A percentile compares a stretch with the other conserved stretches of the same genome.
Evolutionary conservation across 306 rosid species (phyloP).

Genomic region (Dryas octopetala): DNA sequence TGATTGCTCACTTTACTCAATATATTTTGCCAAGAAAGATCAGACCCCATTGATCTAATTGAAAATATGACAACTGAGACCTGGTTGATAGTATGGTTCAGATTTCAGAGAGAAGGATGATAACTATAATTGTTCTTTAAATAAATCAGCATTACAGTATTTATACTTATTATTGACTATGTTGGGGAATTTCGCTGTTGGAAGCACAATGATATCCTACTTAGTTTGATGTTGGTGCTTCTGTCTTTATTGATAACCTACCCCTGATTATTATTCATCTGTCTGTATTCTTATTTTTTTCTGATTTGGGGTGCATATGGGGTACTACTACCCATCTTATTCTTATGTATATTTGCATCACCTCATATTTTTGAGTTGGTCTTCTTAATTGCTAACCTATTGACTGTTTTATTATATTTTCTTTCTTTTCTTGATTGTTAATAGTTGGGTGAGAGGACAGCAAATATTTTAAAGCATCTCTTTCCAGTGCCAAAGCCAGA

Average conservation of each 20-base stretch:
- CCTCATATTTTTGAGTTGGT: neutral
- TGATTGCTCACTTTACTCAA: neutral
- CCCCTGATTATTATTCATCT: too few species aligned
- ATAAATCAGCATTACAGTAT: neutral
- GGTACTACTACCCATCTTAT: neutral
- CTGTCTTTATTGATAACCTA: too few species aligned
- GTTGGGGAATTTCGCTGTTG: slow-evolving; percentile 6
- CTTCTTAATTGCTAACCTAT: too few species aligned
- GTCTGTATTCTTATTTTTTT: neutral
- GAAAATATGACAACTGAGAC: neutral
- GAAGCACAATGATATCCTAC: neutral
- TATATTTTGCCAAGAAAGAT: neutral
- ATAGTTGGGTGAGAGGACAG: slow-evolving; percentile 83
- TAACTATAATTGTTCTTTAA: neutral
- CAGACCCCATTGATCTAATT: neutral
- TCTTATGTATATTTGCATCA: neutral
- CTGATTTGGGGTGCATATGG: neutral
- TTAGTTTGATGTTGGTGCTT: neutral
- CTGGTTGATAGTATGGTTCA: neutral
- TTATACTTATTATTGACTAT: neutral
- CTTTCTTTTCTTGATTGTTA: slow-evolving; percentile 25
- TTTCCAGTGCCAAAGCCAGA: slow-evolving; percentile 95
- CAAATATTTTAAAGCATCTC: slow-evolving; percentile 79
- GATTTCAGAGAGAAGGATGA: neutral
- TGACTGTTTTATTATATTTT: slow-evolving; percentile 15